These are phyloP conservation scores for Trichophyton mentagrophytes DNA, from an alignment of 2,329 filamentous ascomycete genomes.

Conservation along the genomic window DNA sequence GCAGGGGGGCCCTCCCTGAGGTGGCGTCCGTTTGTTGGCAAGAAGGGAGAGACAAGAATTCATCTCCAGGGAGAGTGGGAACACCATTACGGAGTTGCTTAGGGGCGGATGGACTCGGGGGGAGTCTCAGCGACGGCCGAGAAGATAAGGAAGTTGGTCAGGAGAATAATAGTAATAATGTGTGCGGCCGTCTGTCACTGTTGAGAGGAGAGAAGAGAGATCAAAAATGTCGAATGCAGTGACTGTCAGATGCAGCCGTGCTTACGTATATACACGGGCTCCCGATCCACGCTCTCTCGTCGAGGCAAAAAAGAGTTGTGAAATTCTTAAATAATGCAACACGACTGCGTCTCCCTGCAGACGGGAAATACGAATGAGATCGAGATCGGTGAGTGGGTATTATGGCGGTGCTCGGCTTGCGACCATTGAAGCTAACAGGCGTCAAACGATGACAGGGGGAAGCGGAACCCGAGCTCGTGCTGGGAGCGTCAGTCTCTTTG, in stretches of 20 bases:
- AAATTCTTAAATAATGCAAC: too few relatives aligned
- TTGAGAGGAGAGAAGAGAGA: too few relatives aligned
- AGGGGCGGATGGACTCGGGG: not conserved
- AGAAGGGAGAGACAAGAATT: not conserved
- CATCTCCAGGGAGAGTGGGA: not conserved
- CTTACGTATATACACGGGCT: not conserved
- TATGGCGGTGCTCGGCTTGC: not conserved
- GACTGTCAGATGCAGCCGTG: not conserved
- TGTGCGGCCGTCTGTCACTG: too few relatives aligned
- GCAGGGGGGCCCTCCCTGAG: not conserved
- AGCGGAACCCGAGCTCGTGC: not conserved
- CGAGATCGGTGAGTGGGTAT: not conserved
- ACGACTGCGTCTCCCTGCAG: not conserved
- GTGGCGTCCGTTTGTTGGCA: slow-evolving; percentile 1
- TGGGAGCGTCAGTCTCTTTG: not conserved
- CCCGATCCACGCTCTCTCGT: too few relatives aligned
- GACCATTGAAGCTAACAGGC: slow-evolving; percentile 3
- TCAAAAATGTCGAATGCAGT: not conserved
- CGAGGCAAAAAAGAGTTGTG: too few relatives aligned
- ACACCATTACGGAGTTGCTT: not conserved
- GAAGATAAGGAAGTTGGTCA: too few relatives aligned
- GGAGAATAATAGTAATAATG: too few relatives aligned
- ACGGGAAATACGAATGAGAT: not conserved
- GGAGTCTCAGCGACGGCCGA: not conserved
- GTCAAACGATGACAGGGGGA: not conserved